Evolutionary conservation across 2,329 filamentous ascomycete species (phyloP).

Genomic region (Talaromyces sp.): DNA sequence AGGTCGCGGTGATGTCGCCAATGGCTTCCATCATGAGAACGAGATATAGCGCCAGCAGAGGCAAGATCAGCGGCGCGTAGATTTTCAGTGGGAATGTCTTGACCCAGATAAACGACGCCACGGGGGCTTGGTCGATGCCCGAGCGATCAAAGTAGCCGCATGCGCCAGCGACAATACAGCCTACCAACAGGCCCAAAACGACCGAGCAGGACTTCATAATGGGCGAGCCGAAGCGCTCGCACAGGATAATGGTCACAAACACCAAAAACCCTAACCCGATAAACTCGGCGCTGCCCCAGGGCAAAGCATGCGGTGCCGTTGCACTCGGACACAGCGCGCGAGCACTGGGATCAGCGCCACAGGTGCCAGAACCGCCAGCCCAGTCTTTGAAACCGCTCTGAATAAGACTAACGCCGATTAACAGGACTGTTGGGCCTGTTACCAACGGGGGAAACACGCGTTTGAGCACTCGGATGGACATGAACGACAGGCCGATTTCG

Average conservation of each 20-base stretch:
- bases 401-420: constrained; percentile 64
- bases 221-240: constrained; percentile 64
- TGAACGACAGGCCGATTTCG: constrained; percentile 62
- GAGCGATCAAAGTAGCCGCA: constrained; percentile 61
- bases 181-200: constrained; percentile 60
- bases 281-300: constrained; percentile 60
- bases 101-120: constrained; percentile 66
- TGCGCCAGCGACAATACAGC: constrained; percentile 63
- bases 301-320: constrained; percentile 56
- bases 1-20: constrained; percentile 64
- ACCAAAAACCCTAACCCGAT: constrained; percentile 65
- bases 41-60: constrained; percentile 54
- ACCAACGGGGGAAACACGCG: constrained; percentile 65
- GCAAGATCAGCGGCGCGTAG: constrained; percentile 63
- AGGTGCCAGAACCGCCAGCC: constrained; percentile 60
- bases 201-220: constrained; percentile 68
- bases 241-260: constrained; percentile 63
- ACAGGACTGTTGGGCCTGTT: constrained; percentile 62
- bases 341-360: constrained; percentile 37
- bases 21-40: constrained; percentile 66
- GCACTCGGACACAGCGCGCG: constrained; percentile 57
- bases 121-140: constrained; percentile 58
- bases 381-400: constrained; percentile 61
- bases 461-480: constrained; percentile 55
- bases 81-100: constrained; percentile 62